Conservation (phyloP, 2,329 filamentous ascomycete species). For the Microthyrium microscopicum region DNA sequence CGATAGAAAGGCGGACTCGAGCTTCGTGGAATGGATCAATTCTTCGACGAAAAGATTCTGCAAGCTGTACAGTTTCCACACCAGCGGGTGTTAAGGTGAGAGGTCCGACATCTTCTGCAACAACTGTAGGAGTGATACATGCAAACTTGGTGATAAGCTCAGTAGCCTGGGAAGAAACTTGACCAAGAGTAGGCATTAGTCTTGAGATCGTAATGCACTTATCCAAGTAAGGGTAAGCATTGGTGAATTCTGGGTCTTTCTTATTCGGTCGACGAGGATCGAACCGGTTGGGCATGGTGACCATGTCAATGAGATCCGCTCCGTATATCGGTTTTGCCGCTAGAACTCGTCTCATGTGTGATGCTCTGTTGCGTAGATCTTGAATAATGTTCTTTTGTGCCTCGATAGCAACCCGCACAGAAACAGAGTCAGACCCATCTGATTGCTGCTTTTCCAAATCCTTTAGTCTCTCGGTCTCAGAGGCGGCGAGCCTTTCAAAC, state of each 20-base stretch:
- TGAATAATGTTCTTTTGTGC: constrained; percentile 3
- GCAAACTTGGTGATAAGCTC: constrained; percentile 72
- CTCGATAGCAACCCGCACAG: constrained; percentile 24
- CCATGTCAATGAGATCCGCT: constrained; percentile 54
- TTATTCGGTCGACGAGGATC: constrained; percentile 30
- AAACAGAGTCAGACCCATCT: too few species aligned
- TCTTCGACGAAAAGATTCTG: constrained; percentile 13
- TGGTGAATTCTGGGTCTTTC: constrained; percentile 13
- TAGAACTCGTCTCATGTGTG: constrained; percentile 2
- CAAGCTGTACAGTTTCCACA: constrained; percentile 39
- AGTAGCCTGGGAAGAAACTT: constrained; percentile 47
- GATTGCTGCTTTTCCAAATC: too few species aligned
- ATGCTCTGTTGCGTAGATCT: constrained; percentile 3
- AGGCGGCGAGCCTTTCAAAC: constrained; percentile 54
- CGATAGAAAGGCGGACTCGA: constrained; percentile 81
- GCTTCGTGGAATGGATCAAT: constrained; percentile 76
- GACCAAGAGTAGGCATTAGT: constrained; percentile 5
- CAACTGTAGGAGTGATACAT: constrained; percentile 78
- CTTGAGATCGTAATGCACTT: constrained; percentile 1
- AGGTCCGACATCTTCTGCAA: constrained; percentile 59
- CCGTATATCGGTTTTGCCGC: constrained; percentile 72
- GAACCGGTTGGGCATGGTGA: constrained; percentile 25
- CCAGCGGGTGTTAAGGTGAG: constrained; percentile 48
- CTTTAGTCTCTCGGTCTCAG: constrained; percentile 43
- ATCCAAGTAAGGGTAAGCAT: too few species aligned